A percentile compares a stretch with the other conserved stretches of the same genome.
These are phyloP conservation scores for Pontederia paniculata DNA, from an alignment of 176 grass and related monocot genomes.

Conservation along the genomic window DNA sequence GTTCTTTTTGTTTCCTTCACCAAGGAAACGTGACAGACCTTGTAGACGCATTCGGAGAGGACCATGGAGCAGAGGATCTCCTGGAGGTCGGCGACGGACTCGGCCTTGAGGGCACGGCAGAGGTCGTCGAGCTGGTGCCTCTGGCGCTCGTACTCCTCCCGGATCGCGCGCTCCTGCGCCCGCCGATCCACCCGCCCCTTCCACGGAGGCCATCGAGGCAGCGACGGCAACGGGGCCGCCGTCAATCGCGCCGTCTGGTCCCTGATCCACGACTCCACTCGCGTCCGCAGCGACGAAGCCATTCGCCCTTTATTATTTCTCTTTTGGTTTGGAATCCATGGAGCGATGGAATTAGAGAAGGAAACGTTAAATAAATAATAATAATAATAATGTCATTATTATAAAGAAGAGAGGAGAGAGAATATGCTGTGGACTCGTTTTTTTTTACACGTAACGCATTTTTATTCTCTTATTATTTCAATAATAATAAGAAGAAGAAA, in stretches of 20 bases:
- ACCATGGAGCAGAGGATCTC: constrained; percentile 89
- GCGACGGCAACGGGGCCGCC: constrained; percentile 26
- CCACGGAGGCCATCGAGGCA: constrained; percentile 36
- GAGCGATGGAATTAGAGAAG: no score
- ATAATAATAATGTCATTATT: no score
- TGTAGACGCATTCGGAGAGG: constrained; percentile 89
- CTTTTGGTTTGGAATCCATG: no score
- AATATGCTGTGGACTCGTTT: constrained; percentile 3
- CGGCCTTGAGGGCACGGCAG: constrained; percentile 62
- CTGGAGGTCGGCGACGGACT: constrained; percentile 75
- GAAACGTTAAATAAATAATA: no score
- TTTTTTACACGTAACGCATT: no score
- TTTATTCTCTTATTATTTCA: no score
- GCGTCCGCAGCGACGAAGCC: constrained; percentile 24
- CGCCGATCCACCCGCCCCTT: constrained; percentile 21
- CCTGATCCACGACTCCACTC: constrained; percentile 62
- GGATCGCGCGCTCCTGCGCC: constrained; percentile 48
- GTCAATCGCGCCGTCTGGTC: constrained; percentile 43
- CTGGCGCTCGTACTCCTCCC: constrained; percentile 51
- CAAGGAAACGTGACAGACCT: constrained; percentile 22
- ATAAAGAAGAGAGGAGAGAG: background rate
- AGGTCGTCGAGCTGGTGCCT: constrained; percentile 42
- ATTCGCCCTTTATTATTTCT: no score
- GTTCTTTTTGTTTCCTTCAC: no score
- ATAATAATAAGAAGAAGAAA: no score